Conservation (phyloP, 441 rosid species). For the Euphorbia celastroides region DNA sequence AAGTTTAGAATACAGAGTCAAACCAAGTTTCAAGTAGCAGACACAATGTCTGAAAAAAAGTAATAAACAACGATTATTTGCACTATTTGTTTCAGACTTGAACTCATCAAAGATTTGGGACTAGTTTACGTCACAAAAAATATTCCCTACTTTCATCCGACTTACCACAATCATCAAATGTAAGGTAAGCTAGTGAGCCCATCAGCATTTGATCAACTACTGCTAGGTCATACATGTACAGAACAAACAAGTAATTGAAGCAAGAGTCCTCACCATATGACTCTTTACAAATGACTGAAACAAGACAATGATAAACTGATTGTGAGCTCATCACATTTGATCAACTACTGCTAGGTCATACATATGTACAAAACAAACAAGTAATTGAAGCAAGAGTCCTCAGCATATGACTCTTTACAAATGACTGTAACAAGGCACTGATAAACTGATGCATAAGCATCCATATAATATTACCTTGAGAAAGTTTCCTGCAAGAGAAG, state of each 20-base stretch:
- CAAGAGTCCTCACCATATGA: background rate
- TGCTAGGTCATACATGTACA: background rate
- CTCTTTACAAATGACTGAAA: background rate
- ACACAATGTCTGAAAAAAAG: background rate
- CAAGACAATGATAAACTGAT: constrained; percentile 2
- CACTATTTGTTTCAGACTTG: constrained; percentile 2
- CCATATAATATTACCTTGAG: constrained; percentile 49
- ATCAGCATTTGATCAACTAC: background rate
- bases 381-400: background rate
- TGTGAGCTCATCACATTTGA: no score
- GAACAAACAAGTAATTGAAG: background rate
- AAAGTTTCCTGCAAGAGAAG: constrained; percentile 72
- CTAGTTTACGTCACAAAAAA: background rate
- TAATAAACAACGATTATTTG: constrained; percentile 4
- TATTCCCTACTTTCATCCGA: no score
- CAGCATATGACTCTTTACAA: background rate
- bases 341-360: background rate
- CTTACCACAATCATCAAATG: background rate
- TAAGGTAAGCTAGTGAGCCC: constrained; percentile 3
- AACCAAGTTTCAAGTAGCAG: constrained; percentile 9
- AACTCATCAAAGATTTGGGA: constrained; percentile 8
- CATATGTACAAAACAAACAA: background rate
- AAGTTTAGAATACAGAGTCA: constrained; percentile 19
- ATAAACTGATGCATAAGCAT: constrained; percentile 9
- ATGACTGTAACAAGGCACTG: constrained; percentile 1